Evolutionary conservation across 768 basidiomycete genomes (phyloP).

Genomic region (Naganishia vaughanmartiniae): DNA sequence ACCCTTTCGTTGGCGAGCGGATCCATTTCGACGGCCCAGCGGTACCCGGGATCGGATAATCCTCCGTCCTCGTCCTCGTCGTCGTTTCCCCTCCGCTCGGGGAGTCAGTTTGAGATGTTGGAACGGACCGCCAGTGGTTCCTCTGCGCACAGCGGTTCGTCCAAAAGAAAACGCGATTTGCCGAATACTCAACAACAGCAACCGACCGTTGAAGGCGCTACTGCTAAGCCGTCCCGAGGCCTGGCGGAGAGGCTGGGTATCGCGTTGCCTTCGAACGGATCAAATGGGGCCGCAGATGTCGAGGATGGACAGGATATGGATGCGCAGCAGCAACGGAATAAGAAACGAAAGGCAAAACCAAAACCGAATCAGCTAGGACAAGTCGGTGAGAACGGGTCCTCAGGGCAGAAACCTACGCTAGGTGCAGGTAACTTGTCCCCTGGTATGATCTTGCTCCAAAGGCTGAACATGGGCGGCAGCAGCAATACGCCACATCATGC

Average conservation of each 20-base stretch:
- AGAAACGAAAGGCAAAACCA: not conserved
- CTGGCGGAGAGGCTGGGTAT: conserved; percentile 1
- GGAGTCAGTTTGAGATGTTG: not conserved
- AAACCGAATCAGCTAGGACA: not conserved
- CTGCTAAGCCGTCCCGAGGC: not conserved
- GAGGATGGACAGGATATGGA: not conserved
- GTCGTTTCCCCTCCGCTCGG: not conserved
- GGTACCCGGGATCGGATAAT: not conserved
- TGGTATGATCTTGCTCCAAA: not conserved
- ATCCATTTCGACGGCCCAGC: not conserved
- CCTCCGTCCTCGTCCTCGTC: no score
- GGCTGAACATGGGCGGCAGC: not conserved
- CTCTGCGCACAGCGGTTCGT: not conserved
- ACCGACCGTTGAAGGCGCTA: not conserved
- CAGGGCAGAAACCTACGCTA: not conserved
- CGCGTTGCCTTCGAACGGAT: not conserved
- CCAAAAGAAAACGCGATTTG: not conserved
- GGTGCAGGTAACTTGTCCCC: not conserved
- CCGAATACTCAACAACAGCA: not conserved
- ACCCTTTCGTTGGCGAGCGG: no score
- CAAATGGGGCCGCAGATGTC: not conserved
- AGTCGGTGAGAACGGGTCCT: not conserved
- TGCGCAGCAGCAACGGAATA: not conserved
- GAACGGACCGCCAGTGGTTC: conserved; percentile 2
- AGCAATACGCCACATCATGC: not conserved